phyloP scores from a whole-genome alignment of 2,329 filamentous ascomycete species.

The Berkeleyomyces rouxiae region DNA sequence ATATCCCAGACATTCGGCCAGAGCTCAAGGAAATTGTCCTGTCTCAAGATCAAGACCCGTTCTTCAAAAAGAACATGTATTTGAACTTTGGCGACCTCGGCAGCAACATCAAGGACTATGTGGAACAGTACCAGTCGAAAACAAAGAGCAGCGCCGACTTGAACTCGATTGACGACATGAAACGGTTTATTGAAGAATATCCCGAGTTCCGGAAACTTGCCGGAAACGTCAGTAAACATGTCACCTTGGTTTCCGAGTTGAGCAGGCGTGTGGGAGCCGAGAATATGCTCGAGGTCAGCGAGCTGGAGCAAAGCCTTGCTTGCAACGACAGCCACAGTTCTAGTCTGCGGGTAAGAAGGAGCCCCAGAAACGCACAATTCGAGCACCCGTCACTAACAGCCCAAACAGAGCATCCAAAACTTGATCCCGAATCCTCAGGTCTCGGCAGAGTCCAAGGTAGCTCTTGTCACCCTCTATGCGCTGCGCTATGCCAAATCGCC shows the following conservation, averaged over 20 bases:
- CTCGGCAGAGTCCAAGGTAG: slow-evolving; percentile 66
- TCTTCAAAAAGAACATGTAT: slow-evolving; percentile 99
- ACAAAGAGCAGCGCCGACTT: slow-evolving; percentile 95
- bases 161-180: slow-evolving; percentile 96
- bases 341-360: slow-evolving; percentile 59
- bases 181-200: slow-evolving; percentile 96
- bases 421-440: slow-evolving; percentile 70
- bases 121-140: slow-evolving; percentile 93
- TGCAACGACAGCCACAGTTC: slow-evolving; percentile 89
- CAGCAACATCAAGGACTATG: slow-evolving; percentile 94
- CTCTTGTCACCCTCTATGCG: slow-evolving; percentile 85
- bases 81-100: slow-evolving; percentile 93
- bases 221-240: slow-evolving; percentile 96
- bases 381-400: neutral
- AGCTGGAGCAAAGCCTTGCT: slow-evolving; percentile 88
- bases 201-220: slow-evolving; percentile 94
- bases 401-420: slow-evolving; percentile 55
- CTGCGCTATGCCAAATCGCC: slow-evolving; percentile 80
- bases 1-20: slow-evolving; percentile 67
- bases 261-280: slow-evolving; percentile 76
- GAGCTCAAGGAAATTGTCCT: slow-evolving; percentile 89
- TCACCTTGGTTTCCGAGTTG: slow-evolving; percentile 85
- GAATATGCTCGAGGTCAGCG: slow-evolving; percentile 84
- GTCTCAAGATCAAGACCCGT: slow-evolving; percentile 92
- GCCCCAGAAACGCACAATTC: neutral